A percentile compares a stretch with the other conserved stretches of the same genome.
Conservation (phyloP, 179 eudicot species). For the Silene coronaria region DNA sequence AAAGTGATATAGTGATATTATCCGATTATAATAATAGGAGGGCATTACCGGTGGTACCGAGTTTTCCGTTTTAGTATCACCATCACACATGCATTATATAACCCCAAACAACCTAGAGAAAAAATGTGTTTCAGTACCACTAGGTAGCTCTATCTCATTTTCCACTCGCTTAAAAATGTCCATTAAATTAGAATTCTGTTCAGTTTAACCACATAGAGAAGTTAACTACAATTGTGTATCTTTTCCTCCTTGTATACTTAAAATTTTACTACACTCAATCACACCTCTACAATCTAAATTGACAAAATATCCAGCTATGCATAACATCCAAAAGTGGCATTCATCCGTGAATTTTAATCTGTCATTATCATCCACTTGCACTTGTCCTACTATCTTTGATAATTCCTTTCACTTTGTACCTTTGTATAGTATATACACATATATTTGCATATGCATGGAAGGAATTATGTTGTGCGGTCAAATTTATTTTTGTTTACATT, state of each 20-base stretch:
- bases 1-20: slow-evolving; percentile 5
- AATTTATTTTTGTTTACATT: slow-evolving; percentile 8
- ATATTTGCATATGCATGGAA: background rate
- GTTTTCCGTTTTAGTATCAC: too few relatives aligned
- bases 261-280: background rate
- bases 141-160: too few relatives aligned
- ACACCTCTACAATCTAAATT: background rate
- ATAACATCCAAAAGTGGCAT: slow-evolving; percentile 16
- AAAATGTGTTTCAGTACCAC: too few relatives aligned
- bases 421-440: too few relatives aligned
- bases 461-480: slow-evolving; percentile 4
- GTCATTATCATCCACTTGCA: slow-evolving; percentile 19
- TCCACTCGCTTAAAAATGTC: background rate
- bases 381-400: slow-evolving; percentile 1
- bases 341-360: slow-evolving; percentile 33
- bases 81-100: too few relatives aligned
- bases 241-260: background rate
- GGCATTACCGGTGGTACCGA: too few relatives aligned
- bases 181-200: background rate
- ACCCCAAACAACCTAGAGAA: too few relatives aligned
- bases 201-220: background rate
- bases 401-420: background rate
- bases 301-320: background rate
- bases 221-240: background rate
- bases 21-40: background rate